Base-by-base conservation (phyloP, 1,139 yeast genomes). In the Yamadazyma oceani region DNA sequence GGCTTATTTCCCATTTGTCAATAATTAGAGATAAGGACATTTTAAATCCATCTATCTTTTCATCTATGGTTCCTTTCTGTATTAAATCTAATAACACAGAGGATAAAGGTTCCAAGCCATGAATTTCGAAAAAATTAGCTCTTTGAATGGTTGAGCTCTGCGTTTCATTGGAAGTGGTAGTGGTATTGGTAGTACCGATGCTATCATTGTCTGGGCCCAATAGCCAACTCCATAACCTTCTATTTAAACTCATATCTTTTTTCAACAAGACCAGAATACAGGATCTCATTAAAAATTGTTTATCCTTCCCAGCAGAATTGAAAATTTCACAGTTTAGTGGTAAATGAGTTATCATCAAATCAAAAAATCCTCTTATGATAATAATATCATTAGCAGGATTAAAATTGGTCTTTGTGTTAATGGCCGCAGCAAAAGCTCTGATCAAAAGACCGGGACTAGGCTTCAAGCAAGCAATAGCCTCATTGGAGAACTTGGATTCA, bases 1-100 rank as follows among this genome's bases (percentile, higher is more conserved):
- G 79, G 11, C 96, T 92, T 26, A 92, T 81, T 58, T 92, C 97
- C 97, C 97, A 92, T 47, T 88, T 77, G 54, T 92, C 97, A 80
- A 89, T 78, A 5, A 89, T 71, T 5, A 94, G 77, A 4, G 68
- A 57, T 19, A 82, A 65, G 2, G 87, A 71, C 8, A 89, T 80
- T 40, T 73, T 78, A 48, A 80, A 78, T 0, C 86, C 81, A 26
- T 73, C 73, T 2, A 73, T 64, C 29, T 71, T 66, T 19, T 65
- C 58, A 10, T 51, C 48, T 2, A 44, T 43, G 0, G 57, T 50
- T 3, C 58, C 57, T 1, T 69, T 12, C 10, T 27, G 26, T 1
- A 85, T 62, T 43, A 78, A 55, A 8, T 66, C 67, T 28, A 77
- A 55, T 13, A 90, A 57, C 0, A 90, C 89, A 1, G 59, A 50